phyloP scores from a whole-genome alignment of 352 stramenopile species.

The Blastocystis sp. region DNA sequence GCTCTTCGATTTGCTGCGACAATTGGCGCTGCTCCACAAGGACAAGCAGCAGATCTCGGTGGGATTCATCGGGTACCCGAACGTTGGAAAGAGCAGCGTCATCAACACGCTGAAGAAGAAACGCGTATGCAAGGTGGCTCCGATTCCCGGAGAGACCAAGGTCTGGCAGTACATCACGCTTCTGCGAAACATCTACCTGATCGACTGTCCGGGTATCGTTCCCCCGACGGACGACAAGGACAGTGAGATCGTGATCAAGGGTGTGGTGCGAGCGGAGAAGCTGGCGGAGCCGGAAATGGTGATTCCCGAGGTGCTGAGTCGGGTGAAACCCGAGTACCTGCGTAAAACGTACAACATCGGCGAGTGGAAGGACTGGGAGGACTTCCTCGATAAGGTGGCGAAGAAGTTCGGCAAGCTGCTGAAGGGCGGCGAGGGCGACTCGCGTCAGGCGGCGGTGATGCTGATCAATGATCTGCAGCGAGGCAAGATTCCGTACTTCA shows the following conservation, averaged over 20 bases:
- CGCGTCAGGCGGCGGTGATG: slow-evolving; percentile 84
- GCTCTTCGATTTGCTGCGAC: slow-evolving; percentile 91
- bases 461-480: slow-evolving; percentile 97
- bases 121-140: slow-evolving; percentile 79
- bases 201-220: slow-evolving; percentile 97
- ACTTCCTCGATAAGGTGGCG: slow-evolving; percentile 79
- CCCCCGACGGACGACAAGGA: slow-evolving; percentile 78
- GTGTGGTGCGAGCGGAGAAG: slow-evolving; percentile 88
- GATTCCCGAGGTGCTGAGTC: slow-evolving; percentile 79
- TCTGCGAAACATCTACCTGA: slow-evolving; percentile 95
- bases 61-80: slow-evolving; percentile 91
- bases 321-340: slow-evolving; percentile 91
- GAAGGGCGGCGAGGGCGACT: slow-evolving; percentile 85
- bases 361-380: slow-evolving; percentile 77
- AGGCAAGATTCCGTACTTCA: slow-evolving; percentile 91
- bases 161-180: slow-evolving; percentile 99
- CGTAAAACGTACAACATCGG: slow-evolving; percentile 85
- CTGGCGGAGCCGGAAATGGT: slow-evolving; percentile 90
- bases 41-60: slow-evolving; percentile 87
- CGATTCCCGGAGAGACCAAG: slow-evolving; percentile 88
- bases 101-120: slow-evolving; percentile 82
- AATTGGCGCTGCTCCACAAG: slow-evolving; percentile 92
- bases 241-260: slow-evolving; percentile 76
- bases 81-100: slow-evolving; percentile 74
- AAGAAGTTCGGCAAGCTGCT: slow-evolving; percentile 81